Evolutionary conservation across 768 basidiomycete genomes (phyloP), one percentile per base, ranked within the genome.

Genomic region (Mycena epipterygia): DNA sequence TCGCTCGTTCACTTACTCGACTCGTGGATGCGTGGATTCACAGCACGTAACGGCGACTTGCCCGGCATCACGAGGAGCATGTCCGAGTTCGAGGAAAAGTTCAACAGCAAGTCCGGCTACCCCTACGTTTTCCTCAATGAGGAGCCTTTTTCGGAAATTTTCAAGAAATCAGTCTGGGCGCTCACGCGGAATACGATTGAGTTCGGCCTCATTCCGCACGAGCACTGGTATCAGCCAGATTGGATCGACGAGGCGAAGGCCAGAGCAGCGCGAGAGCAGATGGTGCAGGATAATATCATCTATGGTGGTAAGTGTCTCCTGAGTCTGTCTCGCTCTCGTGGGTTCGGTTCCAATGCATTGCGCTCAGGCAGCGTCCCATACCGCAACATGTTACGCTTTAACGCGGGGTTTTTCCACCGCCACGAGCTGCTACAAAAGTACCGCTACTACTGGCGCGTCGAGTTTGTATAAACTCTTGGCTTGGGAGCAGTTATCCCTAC

Each of bases 91-190:
- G 97, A 99, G 81, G 92, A 21, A 3, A 71, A 63, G 39, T 71
- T 71, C 83, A 98, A 98, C 81, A 82, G 85, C 49, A 88, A 86
- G 69, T 93, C 89, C 74, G 85, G 87, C 27, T 97, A 98, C 76
- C 94, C 95, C 7, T 98, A 94, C 79, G 91, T 95, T 29, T 93
- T 98, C 81, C 83, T 98, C 68, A 97, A 97, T 77, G 96, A 98
- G 57, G 88, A 89, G 71, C 88, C 89, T 0, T 97, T 97, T 79
- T 84, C 87, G 17, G 89, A 92, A 0, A 87, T 89, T 19, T 96
- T 97, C 81, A 94, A 91, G 77, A 82, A 82, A 88, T 90, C 76
- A 56, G 68, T 81, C 21, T 55, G 64, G 51, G 73, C 69, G 33
- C 73, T 79, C 41, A 83, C 74, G 32, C 48, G 59, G 29, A 75